These are phyloP conservation scores for Dendrothele bispora DNA, from an alignment of 768 basidiomycete species.

Conservation along the genomic window DNA sequence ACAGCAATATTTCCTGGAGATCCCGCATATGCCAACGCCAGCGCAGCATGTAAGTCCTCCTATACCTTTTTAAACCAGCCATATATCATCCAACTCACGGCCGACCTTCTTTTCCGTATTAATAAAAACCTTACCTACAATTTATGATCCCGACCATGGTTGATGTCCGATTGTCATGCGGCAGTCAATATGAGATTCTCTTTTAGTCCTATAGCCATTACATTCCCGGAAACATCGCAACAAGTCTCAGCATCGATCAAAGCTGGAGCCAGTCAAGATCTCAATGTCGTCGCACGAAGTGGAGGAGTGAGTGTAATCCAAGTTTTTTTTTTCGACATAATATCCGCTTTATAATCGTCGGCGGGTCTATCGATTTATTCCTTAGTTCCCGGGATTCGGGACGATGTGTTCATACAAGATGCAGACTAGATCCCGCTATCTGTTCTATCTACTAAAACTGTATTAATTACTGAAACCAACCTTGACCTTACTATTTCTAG, in stretches of 20 bases:
- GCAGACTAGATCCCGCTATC: too few relatives aligned
- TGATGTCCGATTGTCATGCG: background rate
- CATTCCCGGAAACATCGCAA: conserved; percentile 14
- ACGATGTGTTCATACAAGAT: too few relatives aligned
- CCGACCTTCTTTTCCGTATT: too few relatives aligned
- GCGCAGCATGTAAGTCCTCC: conserved; percentile 15
- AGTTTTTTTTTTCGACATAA: background rate
- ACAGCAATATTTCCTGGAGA: conserved; percentile 17
- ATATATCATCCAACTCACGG: too few relatives aligned
- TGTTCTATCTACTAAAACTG: too few relatives aligned
- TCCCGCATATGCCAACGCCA: conserved; percentile 19
- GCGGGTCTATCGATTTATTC: too few relatives aligned
- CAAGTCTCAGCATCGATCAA: conserved; percentile 19
- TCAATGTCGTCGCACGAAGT: conserved; percentile 21
- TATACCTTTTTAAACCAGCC: background rate
- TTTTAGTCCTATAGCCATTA: conserved; percentile 19
- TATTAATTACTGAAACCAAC: too few relatives aligned
- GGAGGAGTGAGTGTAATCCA: conserved; percentile 17
- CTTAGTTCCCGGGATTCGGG: too few relatives aligned
- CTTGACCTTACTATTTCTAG: conserved; percentile 4
- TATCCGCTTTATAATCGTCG: too few relatives aligned
- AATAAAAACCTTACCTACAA: too few relatives aligned
- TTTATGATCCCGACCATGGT: background rate
- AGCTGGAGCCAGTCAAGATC: conserved; percentile 15
- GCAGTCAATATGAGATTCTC: conserved; percentile 24